phyloP scores from a whole-genome alignment of 2,329 filamentous ascomycete genomes.

The Fusarium verrucosum region DNA sequence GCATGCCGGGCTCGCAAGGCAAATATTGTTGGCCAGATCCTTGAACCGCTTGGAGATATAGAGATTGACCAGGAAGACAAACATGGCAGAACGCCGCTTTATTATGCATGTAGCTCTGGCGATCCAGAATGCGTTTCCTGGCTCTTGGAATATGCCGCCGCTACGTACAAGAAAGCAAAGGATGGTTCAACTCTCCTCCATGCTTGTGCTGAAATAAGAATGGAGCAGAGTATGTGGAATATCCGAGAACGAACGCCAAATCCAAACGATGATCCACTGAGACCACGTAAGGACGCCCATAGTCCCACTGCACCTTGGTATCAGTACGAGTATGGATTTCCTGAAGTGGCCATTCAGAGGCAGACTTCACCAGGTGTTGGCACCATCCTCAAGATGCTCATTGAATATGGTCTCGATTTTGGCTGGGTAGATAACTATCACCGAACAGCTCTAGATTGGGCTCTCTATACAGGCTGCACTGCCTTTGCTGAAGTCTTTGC shows the following conservation, averaged over 20 bases:
- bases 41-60: not conserved
- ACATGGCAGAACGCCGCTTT: conserved; percentile 30
- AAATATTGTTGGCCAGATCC: conserved; percentile 18
- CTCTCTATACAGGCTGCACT: conserved; percentile 11
- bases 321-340: not conserved
- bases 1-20: conserved; percentile 28
- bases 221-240: conserved; percentile 28
- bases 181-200: conserved; percentile 19
- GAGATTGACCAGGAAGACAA: conserved; percentile 28
- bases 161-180: not conserved
- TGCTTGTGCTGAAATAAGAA: conserved; percentile 23
- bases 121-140: conserved; percentile 26
- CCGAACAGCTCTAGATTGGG: conserved; percentile 26
- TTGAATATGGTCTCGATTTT: conserved; percentile 2
- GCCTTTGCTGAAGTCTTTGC: conserved; percentile 23
- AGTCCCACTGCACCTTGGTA: not conserved
- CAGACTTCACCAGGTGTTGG: not conserved
- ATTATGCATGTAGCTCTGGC: conserved; percentile 36
- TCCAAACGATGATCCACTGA: not conserved
- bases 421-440: not conserved
- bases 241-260: not conserved
- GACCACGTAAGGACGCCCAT: not conserved
- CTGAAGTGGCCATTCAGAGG: not conserved
- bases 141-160: conserved; percentile 23
- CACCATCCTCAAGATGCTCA: conserved; percentile 20